These are phyloP conservation scores for Coemansia sp. DNA, from an alignment of 192 early-diverging fungal genomes.

Conservation along the genomic window DNA sequence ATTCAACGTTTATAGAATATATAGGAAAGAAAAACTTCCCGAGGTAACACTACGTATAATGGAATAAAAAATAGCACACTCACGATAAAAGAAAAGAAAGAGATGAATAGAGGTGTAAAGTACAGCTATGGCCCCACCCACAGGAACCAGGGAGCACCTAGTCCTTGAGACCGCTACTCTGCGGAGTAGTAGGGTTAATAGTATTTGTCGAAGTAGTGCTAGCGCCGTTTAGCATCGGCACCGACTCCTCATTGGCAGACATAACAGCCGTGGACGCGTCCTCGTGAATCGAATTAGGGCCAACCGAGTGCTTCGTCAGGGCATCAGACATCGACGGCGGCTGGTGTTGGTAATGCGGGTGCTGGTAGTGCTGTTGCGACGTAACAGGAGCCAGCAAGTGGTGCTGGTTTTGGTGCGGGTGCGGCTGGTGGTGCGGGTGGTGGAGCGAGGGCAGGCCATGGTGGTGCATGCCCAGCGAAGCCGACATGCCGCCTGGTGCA, in stretches of 20 bases:
- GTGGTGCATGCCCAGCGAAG: slow-evolving; percentile 1
- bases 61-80: background rate
- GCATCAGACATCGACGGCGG: background rate
- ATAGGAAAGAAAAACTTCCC: too few relatives aligned
- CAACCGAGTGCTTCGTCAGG: background rate
- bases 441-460: slow-evolving; percentile 5
- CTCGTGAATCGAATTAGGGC: background rate
- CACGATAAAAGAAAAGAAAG: background rate
- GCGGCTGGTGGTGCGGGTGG: slow-evolving; percentile 1
- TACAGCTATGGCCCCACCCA: background rate
- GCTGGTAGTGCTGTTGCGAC: background rate
- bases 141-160: background rate
- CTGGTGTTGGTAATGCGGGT: slow-evolving; percentile 1
- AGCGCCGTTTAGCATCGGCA: background rate
- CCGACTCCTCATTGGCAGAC: background rate
- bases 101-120: background rate
- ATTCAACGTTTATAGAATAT: too few relatives aligned
- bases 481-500: slow-evolving; percentile 1
- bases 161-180: slow-evolving; percentile 20
- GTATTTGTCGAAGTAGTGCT: slow-evolving; percentile 12
- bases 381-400: background rate
- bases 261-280: background rate
- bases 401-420: slow-evolving; percentile 4
- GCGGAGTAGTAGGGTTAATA: slow-evolving; percentile 27
- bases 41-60: background rate